A percentile compares a stretch with the other conserved stretches of the same genome.
phyloP scores from a whole-genome alignment of 192 early-diverging fungal species.

The Coemansia sp. region DNA sequence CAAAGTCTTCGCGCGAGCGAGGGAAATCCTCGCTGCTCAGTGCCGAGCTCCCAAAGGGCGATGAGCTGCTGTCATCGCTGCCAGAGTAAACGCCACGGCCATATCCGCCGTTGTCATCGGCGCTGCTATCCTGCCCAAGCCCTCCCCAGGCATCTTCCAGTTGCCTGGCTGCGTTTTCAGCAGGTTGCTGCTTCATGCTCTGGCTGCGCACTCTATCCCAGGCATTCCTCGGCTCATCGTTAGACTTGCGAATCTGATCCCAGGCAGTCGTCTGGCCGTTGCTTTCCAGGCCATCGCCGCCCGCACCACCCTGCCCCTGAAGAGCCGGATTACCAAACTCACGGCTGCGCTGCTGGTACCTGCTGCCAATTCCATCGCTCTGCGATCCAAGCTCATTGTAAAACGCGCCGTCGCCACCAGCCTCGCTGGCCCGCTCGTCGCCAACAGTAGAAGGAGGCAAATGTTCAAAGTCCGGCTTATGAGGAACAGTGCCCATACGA shows the following conservation, averaged over 20 bases:
- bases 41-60: slow-evolving; percentile 3
- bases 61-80: background rate
- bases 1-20: slow-evolving; percentile 37
- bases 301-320: background rate
- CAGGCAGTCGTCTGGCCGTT: slow-evolving; percentile 17
- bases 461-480: slow-evolving; percentile 13
- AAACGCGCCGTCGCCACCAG: background rate
- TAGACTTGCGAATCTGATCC: slow-evolving; percentile 24
- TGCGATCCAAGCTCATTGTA: slow-evolving; percentile 5
- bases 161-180: slow-evolving; percentile 6
- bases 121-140: slow-evolving; percentile 4
- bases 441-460: slow-evolving; percentile 22
- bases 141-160: slow-evolving; percentile 22
- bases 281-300: background rate
- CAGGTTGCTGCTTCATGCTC: background rate
- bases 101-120: background rate
- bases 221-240: slow-evolving; percentile 6
- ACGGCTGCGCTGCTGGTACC: slow-evolving; percentile 2
- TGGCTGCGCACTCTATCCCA: slow-evolving; percentile 40
- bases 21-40: slow-evolving; percentile 28
- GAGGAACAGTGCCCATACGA: slow-evolving; percentile 1
- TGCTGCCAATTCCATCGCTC: slow-evolving; percentile 7
- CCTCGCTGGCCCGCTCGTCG: background rate
- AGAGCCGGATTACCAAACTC: slow-evolving; percentile 19
- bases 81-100: background rate